Base-by-base conservation (phyloP, 2,329 filamentous ascomycete species). In the Pochonia chlamydosporia region DNA sequence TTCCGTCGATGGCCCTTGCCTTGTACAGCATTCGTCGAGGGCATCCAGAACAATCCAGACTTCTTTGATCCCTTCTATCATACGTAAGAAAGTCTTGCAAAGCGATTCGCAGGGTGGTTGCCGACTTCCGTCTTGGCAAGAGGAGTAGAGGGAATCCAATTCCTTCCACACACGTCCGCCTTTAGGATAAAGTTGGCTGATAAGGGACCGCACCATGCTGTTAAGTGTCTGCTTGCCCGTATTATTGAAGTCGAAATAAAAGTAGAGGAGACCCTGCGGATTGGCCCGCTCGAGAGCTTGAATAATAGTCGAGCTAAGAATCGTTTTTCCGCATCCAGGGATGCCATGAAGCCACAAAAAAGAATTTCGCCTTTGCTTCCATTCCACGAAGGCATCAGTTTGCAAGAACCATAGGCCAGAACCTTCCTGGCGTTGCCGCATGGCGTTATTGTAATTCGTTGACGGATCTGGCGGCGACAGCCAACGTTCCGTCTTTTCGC, bases 161-260 rank as follows among this genome's bases (percentile, higher is more conserved):
- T 33, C 21, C 11, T 36, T 25, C 21, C n/a, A 20, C 16, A 16
- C 4, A 6, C 18, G 28, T 35, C n/a, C 6, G 9, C 3, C 11
- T 23, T 44, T n/a, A 25, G n/a, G 36, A 11, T 23, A 4, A 33
- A 11, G 21, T 18, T 44, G 42, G 18, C 6, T 21, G n/a, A n/a
- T n/a, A n/a, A n/a, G n/a, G n/a, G n/a, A n/a, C n/a, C n/a, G n/a
- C 5, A 44, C 21, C 42, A 36, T 44, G 16, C 31, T 44, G 14
- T 44, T 30, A 21, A 33, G 30, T 6, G 42, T 33, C 24, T 24
- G 26, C 5, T 36, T 33, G 11, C 8, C 18, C 23, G 20, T 23
- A 25, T 36, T 13, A 24, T 33, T 44, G 42, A 44, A 44, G 42
- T 44, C 42, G 26, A 44, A 44, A 20, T 44, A 44, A 21, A 36